Conservation (phyloP, 768 basidiomycete species). For the Leccinum fibrillosum region DNA sequence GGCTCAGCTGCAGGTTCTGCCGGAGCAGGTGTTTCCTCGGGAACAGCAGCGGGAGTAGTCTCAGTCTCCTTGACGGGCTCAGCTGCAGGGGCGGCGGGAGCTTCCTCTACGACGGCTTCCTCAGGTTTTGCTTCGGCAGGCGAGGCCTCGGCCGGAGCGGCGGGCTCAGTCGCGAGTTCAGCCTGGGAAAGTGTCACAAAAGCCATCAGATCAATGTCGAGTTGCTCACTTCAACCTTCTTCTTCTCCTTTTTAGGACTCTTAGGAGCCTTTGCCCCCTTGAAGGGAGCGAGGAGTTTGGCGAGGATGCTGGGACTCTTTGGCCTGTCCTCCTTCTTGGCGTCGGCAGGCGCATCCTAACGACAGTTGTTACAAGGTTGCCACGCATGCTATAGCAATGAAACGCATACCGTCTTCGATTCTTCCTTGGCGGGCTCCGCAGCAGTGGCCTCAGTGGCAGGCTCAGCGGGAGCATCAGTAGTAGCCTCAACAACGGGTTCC, state of each 20-base stretch:
- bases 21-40: slow-evolving; percentile 25
- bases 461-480: slow-evolving; percentile 23
- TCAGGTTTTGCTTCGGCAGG: slow-evolving; percentile 26
- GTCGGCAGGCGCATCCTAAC: slow-evolving; percentile 43
- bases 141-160: slow-evolving; percentile 36
- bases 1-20: slow-evolving; percentile 29
- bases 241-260: slow-evolving; percentile 81
- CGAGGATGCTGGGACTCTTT: slow-evolving; percentile 74
- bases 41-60: slow-evolving; percentile 41
- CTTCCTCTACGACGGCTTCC: slow-evolving; percentile 41
- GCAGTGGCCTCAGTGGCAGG: slow-evolving; percentile 29
- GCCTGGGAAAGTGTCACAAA: slow-evolving; percentile 15
- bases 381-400: slow-evolving; percentile 23
- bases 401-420: slow-evolving; percentile 37
- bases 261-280: slow-evolving; percentile 64
- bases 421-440: slow-evolving; percentile 39
- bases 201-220: background rate
- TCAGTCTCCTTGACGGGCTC: slow-evolving; percentile 40
- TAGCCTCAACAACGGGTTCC: slow-evolving; percentile 36
- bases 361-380: slow-evolving; percentile 16
- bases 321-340: slow-evolving; percentile 76
- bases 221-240: slow-evolving; percentile 64
- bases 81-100: slow-evolving; percentile 20
- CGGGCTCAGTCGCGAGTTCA: slow-evolving; percentile 30
- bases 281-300: slow-evolving; percentile 79